A percentile compares a stretch with the other conserved stretches of the same genome.
Conservation (phyloP, 345 rosid genomes). For the Eucalyptus erythrocorys region DNA sequence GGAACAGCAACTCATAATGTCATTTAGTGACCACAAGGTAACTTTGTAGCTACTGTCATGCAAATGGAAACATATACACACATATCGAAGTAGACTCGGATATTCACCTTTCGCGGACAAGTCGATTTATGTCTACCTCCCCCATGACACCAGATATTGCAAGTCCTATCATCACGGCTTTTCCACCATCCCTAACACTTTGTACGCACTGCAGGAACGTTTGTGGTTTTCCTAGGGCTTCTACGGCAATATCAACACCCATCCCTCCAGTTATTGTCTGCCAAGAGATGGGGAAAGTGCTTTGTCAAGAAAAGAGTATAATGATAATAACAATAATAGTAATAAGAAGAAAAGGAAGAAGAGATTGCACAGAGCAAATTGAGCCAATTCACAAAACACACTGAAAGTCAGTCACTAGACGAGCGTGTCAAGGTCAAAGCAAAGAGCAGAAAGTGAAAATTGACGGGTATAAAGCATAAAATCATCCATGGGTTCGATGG, state of each 20-base stretch:
- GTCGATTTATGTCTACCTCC: slow-evolving; percentile 82
- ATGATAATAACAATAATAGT: neutral
- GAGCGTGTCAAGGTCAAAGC: neutral
- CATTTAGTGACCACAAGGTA: neutral
- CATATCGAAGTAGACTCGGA: neutral
- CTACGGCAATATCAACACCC: slow-evolving; percentile 89
- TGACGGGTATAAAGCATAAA: neutral
- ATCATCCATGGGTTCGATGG: neutral
- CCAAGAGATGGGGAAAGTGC: neutral
- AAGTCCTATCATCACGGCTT: slow-evolving; percentile 97
- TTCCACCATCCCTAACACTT: slow-evolving; percentile 92
- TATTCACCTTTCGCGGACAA: slow-evolving; percentile 80
- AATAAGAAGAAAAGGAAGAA: neutral
- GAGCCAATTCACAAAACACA: neutral
- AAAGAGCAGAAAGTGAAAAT: neutral
- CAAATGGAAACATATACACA: neutral
- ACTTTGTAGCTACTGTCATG: neutral
- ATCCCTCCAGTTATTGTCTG: slow-evolving; percentile 96
- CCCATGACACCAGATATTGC: slow-evolving; percentile 68
- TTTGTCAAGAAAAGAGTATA: neutral
- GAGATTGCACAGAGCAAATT: neutral
- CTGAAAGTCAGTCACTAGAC: neutral
- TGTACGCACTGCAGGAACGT: slow-evolving; percentile 75
- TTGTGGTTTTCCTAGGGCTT: slow-evolving; percentile 83
- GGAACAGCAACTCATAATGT: neutral